Evolutionary conservation across 495 filamentous ascomycete species (phyloP), one percentile per base, ranked within the genome.

Genomic region (Podospora pseudocomata): DNA sequence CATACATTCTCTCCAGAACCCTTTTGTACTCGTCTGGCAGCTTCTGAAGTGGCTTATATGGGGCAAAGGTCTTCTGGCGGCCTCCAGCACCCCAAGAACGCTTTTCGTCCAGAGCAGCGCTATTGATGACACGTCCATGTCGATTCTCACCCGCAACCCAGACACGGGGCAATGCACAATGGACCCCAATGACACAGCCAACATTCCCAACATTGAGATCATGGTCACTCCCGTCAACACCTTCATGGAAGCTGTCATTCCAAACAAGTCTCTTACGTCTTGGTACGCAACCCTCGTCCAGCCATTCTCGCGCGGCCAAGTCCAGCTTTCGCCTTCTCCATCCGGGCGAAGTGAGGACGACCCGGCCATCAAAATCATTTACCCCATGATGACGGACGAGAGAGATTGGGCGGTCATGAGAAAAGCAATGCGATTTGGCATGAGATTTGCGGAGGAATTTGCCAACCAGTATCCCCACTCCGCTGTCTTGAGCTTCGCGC

Each of bases 301-400:
- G 64, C 81, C 82, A 1, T 72, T 76, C 60, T 76, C 70, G 2
- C 68, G 73, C 9, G 82, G 82, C 20, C 68, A 67, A 6, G 59
- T 84, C 55, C 63, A 75, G 60, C 78, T 84, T 4, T 71, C 68
- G 7, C 72, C 71, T 13, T 13, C 39, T 49, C 15, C 39, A 13
- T 49, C 39, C 9, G 39, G 15, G 2, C 39, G 39, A 49, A 49
- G 15, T 49, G 39, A 49, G 2, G 15, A 16, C 9, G 15, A 6
- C 71, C 69, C n/a, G 65, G 80, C 60, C 75, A 80, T 1, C 58
- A 76, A 27, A 20, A 60, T 76, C 11, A 63, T 63, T n/a, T 60
- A 75, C 18, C 71, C 73, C 11, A 61, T 77, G 65, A 55, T 80
- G 44, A 62, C 60, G 0, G 72, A 76, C 53, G 27, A 56, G 27